Evolutionary conservation across 805 yeast genomes (phyloP).

Genomic region (Tetrapisispora fleetii): DNA sequence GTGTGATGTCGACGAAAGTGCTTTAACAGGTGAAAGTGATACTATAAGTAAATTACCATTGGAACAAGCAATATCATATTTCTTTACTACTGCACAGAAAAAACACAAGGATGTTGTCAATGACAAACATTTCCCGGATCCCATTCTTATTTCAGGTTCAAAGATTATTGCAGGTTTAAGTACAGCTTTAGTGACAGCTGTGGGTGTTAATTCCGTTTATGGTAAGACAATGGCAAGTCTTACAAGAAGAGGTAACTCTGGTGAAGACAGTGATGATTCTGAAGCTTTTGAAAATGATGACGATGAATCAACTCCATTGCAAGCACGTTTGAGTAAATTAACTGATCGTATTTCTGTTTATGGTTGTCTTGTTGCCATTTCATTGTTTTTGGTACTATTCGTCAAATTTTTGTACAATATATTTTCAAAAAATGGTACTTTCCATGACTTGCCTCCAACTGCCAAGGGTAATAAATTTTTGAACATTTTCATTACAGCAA

Average conservation of each 20-base stretch:
- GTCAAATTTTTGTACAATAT: conserved; percentile 55
- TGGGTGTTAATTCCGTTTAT: conserved; percentile 80
- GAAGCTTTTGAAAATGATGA: conserved; percentile 38
- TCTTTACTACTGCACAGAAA: conserved; percentile 9
- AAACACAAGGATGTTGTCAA: conserved; percentile 6
- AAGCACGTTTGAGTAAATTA: conserved; percentile 63
- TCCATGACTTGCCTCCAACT: conserved; percentile 42
- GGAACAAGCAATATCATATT: conserved; percentile 27
- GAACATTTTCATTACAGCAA: conserved; percentile 80
- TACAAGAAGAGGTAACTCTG: neutral
- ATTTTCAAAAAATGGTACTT: conserved; percentile 38
- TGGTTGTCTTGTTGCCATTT: conserved; percentile 75
- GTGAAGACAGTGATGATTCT: neutral
- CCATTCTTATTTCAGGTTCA: conserved; percentile 87
- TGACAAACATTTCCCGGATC: conserved; percentile 39
- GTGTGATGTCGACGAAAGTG: conserved; percentile 83
- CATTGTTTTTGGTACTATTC: conserved; percentile 73
- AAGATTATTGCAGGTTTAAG: conserved; percentile 81
- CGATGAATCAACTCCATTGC: conserved; percentile 81
- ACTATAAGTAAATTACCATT: conserved; percentile 66
- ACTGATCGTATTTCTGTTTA: conserved; percentile 94
- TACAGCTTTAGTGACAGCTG: conserved; percentile 75
- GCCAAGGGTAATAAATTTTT: conserved; percentile 77
- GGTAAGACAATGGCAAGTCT: conserved; percentile 86
- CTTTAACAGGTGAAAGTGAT: conserved; percentile 89